Base-by-base conservation (phyloP, 1,139 yeast species). In the Yamadazyma trypodendri region DNA sequence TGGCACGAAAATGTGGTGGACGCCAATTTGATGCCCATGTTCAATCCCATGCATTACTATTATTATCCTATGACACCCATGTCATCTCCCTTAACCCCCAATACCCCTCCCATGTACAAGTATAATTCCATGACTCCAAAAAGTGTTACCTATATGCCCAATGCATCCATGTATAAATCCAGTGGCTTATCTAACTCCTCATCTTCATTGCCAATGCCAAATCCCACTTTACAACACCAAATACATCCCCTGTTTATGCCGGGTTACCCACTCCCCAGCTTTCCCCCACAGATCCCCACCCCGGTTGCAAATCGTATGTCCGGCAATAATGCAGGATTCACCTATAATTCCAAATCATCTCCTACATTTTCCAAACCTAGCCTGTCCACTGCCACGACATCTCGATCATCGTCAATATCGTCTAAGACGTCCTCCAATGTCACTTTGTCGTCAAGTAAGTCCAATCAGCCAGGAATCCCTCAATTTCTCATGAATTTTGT, bases 401-500 rank as follows among this genome's bases (percentile, higher is more conserved):
- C 41, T 2, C 11, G 30, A 10, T 25, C 37, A 4, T 28, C 35
- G 21, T 28, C 37, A 12, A 14, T 20, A 10, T 37, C 35, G 17
- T 40, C 44, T 13, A 23, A 14, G 22, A 25, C 45, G 10, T 32
- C 36, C 8, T 30, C 38, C 14, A 35, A 29, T 15, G 34, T n/a
- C n/a, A n/a, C 40, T 10, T 37, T 45, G 15, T 31, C 28, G 8
- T 18, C 42, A 9, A 28, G 22, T n/a, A 28, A 28, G 20, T 4
- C 32, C 18, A 20, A 18, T 6, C 31, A 27, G 15, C 37, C 41
- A 44, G 59, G 37, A 4, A 56, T 59, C 2, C 68, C 71, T 2
- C 61, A 62, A 4, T 63, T 64, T 37, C 49, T 65, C 8, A 54
- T 59, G 55, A 60, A 62, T 37, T 53, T 63, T 48, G 63, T 61